These are phyloP conservation scores for Aureobasidium melanogenum DNA, from an alignment of 2,329 filamentous ascomycete genomes.

Conservation along the genomic window DNA sequence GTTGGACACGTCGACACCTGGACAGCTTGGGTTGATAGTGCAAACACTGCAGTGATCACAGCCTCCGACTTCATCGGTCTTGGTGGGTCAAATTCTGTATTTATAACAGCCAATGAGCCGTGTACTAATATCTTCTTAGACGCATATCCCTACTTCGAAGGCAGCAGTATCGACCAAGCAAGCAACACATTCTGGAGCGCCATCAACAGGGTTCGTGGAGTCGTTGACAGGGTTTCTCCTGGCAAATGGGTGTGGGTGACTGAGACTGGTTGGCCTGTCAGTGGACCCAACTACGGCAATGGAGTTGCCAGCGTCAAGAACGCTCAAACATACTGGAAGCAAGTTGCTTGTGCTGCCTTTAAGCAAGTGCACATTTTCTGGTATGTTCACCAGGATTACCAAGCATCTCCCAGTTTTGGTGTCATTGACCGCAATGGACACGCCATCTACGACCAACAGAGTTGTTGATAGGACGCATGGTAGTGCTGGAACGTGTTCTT, in stretches of 20 bases:
- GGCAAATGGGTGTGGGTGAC: constrained; percentile 24
- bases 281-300: constrained; percentile 45
- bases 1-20: constrained; percentile 63
- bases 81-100: background rate
- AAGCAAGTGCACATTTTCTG: constrained; percentile 50
- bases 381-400: constrained; percentile 50
- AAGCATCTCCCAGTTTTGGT: constrained; percentile 30
- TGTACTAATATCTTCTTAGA: constrained; percentile 37
- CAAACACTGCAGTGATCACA: constrained; percentile 52
- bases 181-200: constrained; percentile 44
- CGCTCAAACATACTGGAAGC: constrained; percentile 55
- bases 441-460: constrained; percentile 23
- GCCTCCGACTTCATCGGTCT: constrained; percentile 54
- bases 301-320: constrained; percentile 49
- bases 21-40: constrained; percentile 45
- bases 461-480: constrained; percentile 17
- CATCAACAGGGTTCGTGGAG: constrained; percentile 29
- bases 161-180: constrained; percentile 47
- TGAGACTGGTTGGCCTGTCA: constrained; percentile 58
- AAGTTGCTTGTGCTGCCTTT: constrained; percentile 51
- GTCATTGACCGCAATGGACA: constrained; percentile 28
- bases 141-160: constrained; percentile 60
- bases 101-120: background rate
- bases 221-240: constrained; percentile 34
- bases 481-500: background rate